phyloP scores from a whole-genome alignment of 192 early-diverging fungal species.

The Rhizophagus prolifer region DNA sequence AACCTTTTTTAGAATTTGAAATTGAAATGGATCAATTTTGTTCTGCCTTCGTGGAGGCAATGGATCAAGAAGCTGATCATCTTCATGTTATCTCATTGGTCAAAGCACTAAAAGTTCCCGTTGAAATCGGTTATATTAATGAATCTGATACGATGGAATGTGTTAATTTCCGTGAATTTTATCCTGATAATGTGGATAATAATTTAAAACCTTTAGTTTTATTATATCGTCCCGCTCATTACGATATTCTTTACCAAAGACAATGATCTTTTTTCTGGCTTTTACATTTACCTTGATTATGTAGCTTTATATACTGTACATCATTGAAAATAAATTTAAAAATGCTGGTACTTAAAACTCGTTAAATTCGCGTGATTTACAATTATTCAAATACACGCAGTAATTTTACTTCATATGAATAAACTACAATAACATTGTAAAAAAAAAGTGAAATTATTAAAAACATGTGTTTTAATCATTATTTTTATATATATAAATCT shows the following conservation, averaged over 20 bases:
- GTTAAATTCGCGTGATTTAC: no score
- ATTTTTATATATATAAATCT: no score
- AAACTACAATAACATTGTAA: no score
- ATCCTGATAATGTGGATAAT: conserved; percentile 51
- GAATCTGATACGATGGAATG: conserved; percentile 46
- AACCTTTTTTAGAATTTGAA: conserved; percentile 55
- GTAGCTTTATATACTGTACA: no score
- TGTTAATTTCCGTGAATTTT: conserved; percentile 74
- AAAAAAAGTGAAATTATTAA: no score
- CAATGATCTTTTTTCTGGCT: neutral
- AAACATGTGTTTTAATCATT: no score
- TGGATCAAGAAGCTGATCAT: conserved; percentile 75
- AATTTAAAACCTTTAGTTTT: conserved; percentile 41
- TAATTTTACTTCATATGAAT: no score
- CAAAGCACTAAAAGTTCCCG: conserved; percentile 59
- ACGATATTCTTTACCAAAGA: conserved; percentile 71
- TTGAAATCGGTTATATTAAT: conserved; percentile 72
- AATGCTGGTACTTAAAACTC: no score
- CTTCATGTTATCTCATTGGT: conserved; percentile 75
- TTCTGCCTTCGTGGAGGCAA: conserved; percentile 54
- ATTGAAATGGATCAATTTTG: conserved; percentile 59
- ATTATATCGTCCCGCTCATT: conserved; percentile 64
- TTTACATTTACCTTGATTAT: no score
- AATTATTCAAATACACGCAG: no score
- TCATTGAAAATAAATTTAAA: no score